These are phyloP conservation scores for Mimosa bimucronata DNA, from an alignment of 306 rosid genomes.

Conservation along the genomic window DNA sequence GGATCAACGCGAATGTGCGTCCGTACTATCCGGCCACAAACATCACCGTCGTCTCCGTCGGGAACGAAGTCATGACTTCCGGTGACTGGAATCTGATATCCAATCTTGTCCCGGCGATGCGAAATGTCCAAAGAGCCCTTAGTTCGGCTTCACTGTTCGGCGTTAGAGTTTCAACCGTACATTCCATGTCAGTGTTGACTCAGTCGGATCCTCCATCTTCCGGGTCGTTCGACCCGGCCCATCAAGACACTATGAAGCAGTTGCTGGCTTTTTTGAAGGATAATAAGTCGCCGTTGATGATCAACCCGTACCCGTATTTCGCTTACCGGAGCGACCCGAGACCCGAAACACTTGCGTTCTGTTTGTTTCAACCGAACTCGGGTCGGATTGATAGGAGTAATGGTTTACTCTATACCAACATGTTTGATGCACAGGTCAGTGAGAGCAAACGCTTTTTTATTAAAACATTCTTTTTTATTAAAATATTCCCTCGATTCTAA, in stretches of 20 bases:
- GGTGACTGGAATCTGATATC: slow-evolving; percentile 54
- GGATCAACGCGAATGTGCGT: slow-evolving; percentile 69
- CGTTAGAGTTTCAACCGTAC: slow-evolving; percentile 81
- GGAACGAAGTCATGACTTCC: slow-evolving; percentile 75
- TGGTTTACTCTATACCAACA: slow-evolving; percentile 79
- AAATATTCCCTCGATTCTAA: no score
- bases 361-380: slow-evolving; percentile 80
- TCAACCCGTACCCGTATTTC: slow-evolving; percentile 88
- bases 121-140: slow-evolving; percentile 75
- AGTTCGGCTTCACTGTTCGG: slow-evolving; percentile 49
- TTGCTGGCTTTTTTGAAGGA: slow-evolving; percentile 62
- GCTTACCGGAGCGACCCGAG: slow-evolving; percentile 83
- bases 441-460: no score
- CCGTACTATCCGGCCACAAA: slow-evolving; percentile 74
- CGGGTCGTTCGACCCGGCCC: slow-evolving; percentile 60
- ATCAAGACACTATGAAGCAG: slow-evolving; percentile 46
- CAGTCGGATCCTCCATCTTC: slow-evolving; percentile 89
- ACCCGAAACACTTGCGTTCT: slow-evolving; percentile 82
- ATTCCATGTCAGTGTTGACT: slow-evolving; percentile 72
- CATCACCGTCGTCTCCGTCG: slow-evolving; percentile 72
- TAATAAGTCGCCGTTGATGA: slow-evolving; percentile 63
- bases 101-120: slow-evolving; percentile 82
- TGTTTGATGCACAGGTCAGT: slow-evolving; percentile 95
- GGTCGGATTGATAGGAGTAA: slow-evolving; percentile 82
- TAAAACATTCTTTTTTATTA: no score